Percentiles rank a stretch among this genome's conserved stretches.
These are phyloP conservation scores for Nannochloropsis salina DNA, from an alignment of 108 stramenopile genomes.

Conservation along the genomic window DNA sequence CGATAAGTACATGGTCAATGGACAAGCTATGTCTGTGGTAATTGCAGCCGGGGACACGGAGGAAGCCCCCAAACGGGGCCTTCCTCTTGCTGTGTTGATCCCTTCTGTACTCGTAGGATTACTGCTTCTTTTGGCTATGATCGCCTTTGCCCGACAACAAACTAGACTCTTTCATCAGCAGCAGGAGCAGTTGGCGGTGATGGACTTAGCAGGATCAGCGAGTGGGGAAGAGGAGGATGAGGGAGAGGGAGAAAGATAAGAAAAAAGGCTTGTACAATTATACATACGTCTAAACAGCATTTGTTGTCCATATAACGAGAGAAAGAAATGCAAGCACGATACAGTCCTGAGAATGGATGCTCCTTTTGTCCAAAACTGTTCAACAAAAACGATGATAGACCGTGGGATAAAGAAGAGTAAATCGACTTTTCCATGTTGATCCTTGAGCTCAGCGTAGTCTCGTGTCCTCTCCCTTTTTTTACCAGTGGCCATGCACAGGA, in stretches of 20 bases:
- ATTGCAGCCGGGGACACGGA: not conserved
- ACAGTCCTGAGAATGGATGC: too few relatives aligned
- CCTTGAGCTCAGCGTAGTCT: too few relatives aligned
- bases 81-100: slow-evolving; percentile 2
- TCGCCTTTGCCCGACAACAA: not conserved
- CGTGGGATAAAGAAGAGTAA: too few relatives aligned
- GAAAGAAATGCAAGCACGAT: too few relatives aligned
- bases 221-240: slow-evolving; percentile 1
- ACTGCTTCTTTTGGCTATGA: not conserved
- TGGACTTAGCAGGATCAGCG: not conserved
- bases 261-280: not conserved
- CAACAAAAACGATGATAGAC: too few relatives aligned
- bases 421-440: too few relatives aligned
- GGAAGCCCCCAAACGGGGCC: not conserved
- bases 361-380: too few relatives aligned
- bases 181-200: not conserved
- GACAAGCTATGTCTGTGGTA: not conserved
- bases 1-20: slow-evolving; percentile 7
- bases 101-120: not conserved
- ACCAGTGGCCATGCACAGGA: too few relatives aligned
- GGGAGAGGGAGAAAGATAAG: slow-evolving; percentile 1
- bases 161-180: not conserved
- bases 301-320: too few relatives aligned
- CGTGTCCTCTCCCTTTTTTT: too few relatives aligned
- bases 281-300: too few relatives aligned